Conservation (phyloP, 1,284 basidiomycete genomes). For the Cystobasidium sp. region DNA sequence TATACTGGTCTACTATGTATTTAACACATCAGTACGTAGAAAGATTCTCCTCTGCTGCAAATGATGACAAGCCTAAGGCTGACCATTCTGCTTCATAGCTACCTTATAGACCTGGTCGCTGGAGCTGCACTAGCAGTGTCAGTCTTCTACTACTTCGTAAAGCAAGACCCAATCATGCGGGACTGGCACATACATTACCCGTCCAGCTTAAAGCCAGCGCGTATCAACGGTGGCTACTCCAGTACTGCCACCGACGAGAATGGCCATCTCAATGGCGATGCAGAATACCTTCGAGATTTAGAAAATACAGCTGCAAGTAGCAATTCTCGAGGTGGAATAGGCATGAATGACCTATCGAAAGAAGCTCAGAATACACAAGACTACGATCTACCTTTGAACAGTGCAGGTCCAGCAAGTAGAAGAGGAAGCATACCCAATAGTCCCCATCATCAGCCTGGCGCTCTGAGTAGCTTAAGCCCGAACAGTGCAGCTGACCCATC, state of each 20-base stretch:
- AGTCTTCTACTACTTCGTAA: constrained; percentile 86
- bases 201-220: neutral
- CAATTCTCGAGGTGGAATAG: neutral
- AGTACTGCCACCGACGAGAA: neutral
- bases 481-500: neutral
- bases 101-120: constrained; percentile 93
- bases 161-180: constrained; percentile 64
- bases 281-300: neutral
- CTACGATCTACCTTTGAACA: constrained; percentile 9
- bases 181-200: constrained; percentile 38
- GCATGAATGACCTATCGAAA: constrained; percentile 13
- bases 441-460: neutral
- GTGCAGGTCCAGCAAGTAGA: constrained; percentile 7
- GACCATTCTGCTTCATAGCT: constrained; percentile 57
- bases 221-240: neutral
- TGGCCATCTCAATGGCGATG: constrained; percentile 7
- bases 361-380: constrained; percentile 23
- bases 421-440: constrained; percentile 3
- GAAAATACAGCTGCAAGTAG: constrained; percentile 15
- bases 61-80: neutral
- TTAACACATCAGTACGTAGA: constrained; percentile 70
- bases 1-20: constrained; percentile 99
- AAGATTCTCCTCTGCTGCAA: too few species aligned
- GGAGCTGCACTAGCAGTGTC: constrained; percentile 87
- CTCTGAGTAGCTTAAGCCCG: neutral